Percentiles rank a stretch among this genome's conserved stretches.
Conservation (phyloP, 805 yeast species). For the Ascoidea rubescens region DNA sequence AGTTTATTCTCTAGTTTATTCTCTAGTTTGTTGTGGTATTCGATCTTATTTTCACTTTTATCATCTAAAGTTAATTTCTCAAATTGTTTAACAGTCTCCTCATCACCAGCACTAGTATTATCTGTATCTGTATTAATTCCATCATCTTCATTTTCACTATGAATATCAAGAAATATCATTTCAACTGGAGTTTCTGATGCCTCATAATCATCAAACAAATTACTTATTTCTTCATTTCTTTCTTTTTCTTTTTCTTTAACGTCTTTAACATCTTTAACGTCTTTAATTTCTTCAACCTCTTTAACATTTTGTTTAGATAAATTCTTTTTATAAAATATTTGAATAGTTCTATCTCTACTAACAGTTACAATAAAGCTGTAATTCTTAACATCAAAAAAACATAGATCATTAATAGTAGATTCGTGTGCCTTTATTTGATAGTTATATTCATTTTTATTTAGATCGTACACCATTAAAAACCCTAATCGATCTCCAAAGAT, state of each 20-base stretch:
- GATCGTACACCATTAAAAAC: constrained; percentile 15
- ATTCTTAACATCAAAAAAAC: constrained; percentile 18
- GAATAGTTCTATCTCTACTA: constrained; percentile 53
- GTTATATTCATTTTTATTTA: constrained; percentile 11
- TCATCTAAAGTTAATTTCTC: not conserved
- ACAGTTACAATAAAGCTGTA: constrained; percentile 27
- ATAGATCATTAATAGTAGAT: constrained; percentile 33
- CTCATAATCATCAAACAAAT: not conserved
- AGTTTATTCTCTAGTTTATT: no score
- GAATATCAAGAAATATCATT: no score
- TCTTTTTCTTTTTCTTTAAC: not conserved
- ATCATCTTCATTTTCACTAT: no score
- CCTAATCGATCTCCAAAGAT: constrained; percentile 40
- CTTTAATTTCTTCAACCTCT: not conserved
- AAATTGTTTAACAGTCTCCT: not conserved
- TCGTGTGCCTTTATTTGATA: constrained; percentile 33
- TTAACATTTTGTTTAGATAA: constrained; percentile 4
- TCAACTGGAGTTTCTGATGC: not conserved
- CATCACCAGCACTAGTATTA: not conserved
- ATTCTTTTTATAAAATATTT: constrained; percentile 24
- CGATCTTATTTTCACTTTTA: no score
- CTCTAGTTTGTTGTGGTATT: no score
- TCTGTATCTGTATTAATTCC: not conserved
- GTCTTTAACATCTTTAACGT: constrained; percentile 1
- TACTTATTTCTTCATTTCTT: constrained; percentile 1